Percentiles rank a stretch among this genome's conserved stretches.
Evolutionary conservation across 306 rosid species (phyloP).

Genomic region (Trichosanthes cucumerina): DNA sequence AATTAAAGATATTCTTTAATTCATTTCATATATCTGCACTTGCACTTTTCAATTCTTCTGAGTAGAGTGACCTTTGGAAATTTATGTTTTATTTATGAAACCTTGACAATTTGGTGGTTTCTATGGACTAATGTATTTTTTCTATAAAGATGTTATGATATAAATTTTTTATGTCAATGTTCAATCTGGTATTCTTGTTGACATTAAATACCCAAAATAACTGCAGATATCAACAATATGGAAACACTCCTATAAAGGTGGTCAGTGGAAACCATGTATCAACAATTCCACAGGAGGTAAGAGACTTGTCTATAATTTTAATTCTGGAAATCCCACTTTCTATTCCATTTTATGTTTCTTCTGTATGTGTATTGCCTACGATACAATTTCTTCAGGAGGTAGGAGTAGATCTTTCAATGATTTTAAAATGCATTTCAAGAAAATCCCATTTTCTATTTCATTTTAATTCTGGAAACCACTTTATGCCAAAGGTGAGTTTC

Average conservation of each 20-base stretch:
- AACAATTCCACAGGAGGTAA: slow-evolving; percentile 59
- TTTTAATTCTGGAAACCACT: not conserved
- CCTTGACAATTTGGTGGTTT: not conserved
- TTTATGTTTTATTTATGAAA: not conserved
- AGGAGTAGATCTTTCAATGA: not conserved
- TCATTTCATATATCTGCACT: not conserved
- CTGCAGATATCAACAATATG: slow-evolving; percentile 84
- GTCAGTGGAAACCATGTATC: slow-evolving; percentile 72
- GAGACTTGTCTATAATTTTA: slow-evolving; percentile 1
- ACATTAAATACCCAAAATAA: slow-evolving; percentile 14
- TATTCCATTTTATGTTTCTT: not conserved
- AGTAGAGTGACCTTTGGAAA: not conserved
- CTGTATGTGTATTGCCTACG: not conserved
- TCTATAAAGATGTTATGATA: not conserved
- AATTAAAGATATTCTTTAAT: not conserved
- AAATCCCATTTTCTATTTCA: not conserved
- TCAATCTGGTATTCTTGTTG: slow-evolving; percentile 13
- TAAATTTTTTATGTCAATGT: slow-evolving; percentile 1
- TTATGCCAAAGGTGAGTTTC: not conserved
- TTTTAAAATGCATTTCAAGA: not conserved
- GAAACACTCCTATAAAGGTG: slow-evolving; percentile 65
- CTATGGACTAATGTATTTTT: not conserved
- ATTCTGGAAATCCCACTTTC: not conserved
- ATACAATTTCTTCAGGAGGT: not conserved
- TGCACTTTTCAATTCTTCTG: not conserved